A percentile compares a stretch with the other conserved stretches of the same genome.
Conservation (phyloP, 345 rosid genomes). For the Anastatica hierochuntica region DNA sequence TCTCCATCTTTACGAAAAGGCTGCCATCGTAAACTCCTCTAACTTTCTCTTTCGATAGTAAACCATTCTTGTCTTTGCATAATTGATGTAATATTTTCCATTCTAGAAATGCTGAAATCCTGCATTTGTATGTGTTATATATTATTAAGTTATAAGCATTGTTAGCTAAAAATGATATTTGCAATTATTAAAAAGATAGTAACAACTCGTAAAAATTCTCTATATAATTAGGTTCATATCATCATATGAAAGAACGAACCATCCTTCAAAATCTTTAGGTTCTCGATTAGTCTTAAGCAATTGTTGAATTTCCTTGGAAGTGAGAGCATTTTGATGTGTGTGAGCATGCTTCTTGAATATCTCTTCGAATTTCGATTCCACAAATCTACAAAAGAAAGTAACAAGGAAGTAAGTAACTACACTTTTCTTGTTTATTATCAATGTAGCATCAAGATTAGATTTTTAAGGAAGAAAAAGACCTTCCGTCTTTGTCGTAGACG, state of each 20-base stretch:
- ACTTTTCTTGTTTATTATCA: too few species aligned
- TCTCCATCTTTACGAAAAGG: constrained; percentile 45
- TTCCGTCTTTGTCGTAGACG: constrained; percentile 68
- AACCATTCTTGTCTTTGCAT: constrained; percentile 53
- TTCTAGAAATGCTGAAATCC: constrained; percentile 48
- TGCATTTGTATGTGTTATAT: constrained; percentile 9
- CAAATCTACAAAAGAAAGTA: constrained; percentile 37
- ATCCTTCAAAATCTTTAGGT: constrained; percentile 37
- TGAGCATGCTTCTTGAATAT: constrained; percentile 50
- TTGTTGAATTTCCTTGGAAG: constrained; percentile 31
- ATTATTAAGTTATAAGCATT: too few species aligned
- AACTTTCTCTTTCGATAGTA: constrained; percentile 42
- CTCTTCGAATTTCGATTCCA: constrained; percentile 55
- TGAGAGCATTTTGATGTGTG: constrained; percentile 34
- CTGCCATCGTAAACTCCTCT: constrained; percentile 63
- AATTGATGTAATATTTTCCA: constrained; percentile 43
- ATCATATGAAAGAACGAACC: constrained; percentile 28
- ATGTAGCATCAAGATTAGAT: not conserved
- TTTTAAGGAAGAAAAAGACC: constrained; percentile 22
- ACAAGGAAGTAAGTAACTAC: too few species aligned
- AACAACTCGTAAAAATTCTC: too few species aligned
- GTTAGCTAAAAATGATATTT: too few species aligned
- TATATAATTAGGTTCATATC: too few species aligned
- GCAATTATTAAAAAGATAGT: not conserved
- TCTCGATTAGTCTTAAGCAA: constrained; percentile 48